phyloP scores from a whole-genome alignment of 257 asterid species.

The Nicotiana sylvestris region DNA sequence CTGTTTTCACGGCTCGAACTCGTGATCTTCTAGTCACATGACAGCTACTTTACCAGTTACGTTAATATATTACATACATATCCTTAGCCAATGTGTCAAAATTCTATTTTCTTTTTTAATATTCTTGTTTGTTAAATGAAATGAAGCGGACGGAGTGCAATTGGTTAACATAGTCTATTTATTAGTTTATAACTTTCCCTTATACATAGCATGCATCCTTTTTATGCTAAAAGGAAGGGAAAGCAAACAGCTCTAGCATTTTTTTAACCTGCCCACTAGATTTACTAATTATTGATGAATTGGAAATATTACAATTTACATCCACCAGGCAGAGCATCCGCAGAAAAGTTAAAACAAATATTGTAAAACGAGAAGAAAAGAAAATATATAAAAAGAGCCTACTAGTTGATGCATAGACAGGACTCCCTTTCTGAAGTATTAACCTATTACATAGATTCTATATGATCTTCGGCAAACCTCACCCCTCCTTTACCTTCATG shows the following conservation, averaged over 20 bases:
- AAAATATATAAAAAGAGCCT: background rate
- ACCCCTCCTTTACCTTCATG: background rate
- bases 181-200: background rate
- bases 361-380: background rate
- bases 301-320: background rate
- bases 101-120: too few relatives aligned
- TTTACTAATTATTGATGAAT: background rate
- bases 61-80: too few relatives aligned
- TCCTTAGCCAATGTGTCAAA: too few relatives aligned
- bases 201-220: background rate
- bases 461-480: constrained; percentile 6
- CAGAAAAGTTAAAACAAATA: background rate
- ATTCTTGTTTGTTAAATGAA: background rate
- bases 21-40: too few relatives aligned
- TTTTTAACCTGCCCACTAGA: background rate
- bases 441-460: background rate
- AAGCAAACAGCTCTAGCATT: background rate
- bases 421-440: background rate
- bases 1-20: too few relatives aligned
- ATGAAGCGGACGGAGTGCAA: background rate
- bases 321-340: background rate
- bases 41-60: too few relatives aligned
- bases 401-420: background rate
- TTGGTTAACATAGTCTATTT: background rate
- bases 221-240: background rate